Evolutionary conservation across 495 filamentous ascomycete genomes (phyloP).

Genomic region (Friedmanniomyces simplex): DNA sequence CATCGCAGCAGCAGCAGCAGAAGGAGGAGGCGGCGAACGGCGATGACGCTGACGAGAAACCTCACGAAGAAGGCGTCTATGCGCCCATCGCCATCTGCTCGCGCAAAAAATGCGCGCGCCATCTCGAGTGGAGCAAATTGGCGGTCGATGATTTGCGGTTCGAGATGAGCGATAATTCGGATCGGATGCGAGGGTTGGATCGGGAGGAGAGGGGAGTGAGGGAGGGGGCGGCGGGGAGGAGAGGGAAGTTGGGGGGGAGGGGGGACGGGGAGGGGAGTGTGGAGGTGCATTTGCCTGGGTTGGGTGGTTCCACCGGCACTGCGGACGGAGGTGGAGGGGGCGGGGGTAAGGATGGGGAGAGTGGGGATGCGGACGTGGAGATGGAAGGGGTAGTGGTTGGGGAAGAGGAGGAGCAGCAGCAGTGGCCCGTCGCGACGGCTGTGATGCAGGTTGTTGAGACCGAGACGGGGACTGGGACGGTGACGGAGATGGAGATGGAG

Average conservation of each 20-base stretch:
- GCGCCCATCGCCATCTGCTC: constrained; percentile 20
- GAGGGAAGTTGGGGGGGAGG: neutral
- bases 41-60: constrained; percentile 6
- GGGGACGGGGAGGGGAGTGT: constrained; percentile 4
- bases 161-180: constrained; percentile 30
- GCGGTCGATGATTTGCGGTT: constrained; percentile 31
- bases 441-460: neutral
- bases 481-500: neutral
- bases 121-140: constrained; percentile 33
- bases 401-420: neutral
- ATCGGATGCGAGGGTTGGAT: constrained; percentile 29
- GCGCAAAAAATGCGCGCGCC: constrained; percentile 32
- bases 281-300: constrained; percentile 12
- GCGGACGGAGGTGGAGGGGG: neutral
- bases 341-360: neutral
- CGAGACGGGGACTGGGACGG: neutral
- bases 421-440: neutral
- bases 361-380: neutral
- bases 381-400: neutral
- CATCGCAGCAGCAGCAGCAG: too few relatives aligned
- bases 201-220: constrained; percentile 29
- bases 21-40: neutral
- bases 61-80: constrained; percentile 4
- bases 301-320: neutral
- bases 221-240: constrained; percentile 25